phyloP scores from a whole-genome alignment of 768 basidiomycete genomes.

The Chalciporus piperatus region DNA sequence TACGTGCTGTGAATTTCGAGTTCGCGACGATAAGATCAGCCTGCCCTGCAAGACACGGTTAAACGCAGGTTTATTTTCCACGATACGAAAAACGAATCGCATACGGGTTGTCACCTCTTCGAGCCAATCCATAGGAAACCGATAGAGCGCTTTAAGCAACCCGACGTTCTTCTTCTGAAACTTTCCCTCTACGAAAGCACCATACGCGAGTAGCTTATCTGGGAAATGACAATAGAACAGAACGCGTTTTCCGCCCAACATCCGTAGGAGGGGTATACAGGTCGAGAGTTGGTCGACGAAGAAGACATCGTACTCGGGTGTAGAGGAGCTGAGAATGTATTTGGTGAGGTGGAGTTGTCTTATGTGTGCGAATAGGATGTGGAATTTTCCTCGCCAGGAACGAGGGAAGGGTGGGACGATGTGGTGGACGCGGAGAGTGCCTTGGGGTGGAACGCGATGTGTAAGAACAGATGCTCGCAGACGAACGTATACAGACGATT shows the following conservation, averaged over 20 bases:
- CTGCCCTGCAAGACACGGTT: constrained; percentile 51
- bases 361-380: constrained; percentile 85
- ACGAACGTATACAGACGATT: constrained; percentile 18
- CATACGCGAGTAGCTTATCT: constrained; percentile 84
- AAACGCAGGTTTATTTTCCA: background rate
- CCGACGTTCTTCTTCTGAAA: constrained; percentile 39
- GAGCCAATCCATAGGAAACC: constrained; percentile 84
- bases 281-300: constrained; percentile 96
- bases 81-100: constrained; percentile 24
- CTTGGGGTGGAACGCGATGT: constrained; percentile 37
- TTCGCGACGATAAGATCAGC: constrained; percentile 91
- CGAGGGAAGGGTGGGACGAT: constrained; percentile 77
- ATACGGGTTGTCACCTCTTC: constrained; percentile 88
- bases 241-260: constrained; percentile 67
- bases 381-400: constrained; percentile 73
- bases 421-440: constrained; percentile 75
- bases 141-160: constrained; percentile 72
- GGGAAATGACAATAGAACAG: constrained; percentile 99
- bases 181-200: constrained; percentile 56
- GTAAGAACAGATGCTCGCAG: background rate
- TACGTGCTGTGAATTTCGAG: constrained; percentile 82
- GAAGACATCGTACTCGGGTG: constrained; percentile 69
- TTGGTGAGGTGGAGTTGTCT: constrained; percentile 80
- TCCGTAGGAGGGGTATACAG: constrained; percentile 78
- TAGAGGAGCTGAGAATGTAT: constrained; percentile 47